Base-by-base conservation (phyloP, 2,329 filamentous ascomycete genomes). In the Mariannaea sp. region DNA sequence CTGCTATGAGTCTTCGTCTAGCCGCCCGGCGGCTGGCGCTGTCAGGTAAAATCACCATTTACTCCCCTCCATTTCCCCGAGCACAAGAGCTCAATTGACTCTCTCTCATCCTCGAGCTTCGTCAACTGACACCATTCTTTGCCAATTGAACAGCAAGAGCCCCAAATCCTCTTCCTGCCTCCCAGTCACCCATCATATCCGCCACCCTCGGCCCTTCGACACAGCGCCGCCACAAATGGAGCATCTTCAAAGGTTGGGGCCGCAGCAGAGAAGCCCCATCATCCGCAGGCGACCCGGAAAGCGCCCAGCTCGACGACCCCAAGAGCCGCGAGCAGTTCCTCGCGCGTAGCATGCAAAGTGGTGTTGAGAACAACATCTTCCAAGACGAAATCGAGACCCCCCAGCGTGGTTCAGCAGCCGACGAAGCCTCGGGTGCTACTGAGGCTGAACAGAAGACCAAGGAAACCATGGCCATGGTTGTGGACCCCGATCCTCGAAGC, bases 401-500 rank as follows among this genome's bases (percentile, higher is more conserved):
- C 7, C 57, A 32, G 62, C 68, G 54, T 51, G 38, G 35, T 26
- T 32, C 49, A 35, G 33, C 40, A 22, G 12, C 55, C 5, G 59
- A 61, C 9, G 51, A 61, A 17, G 29, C 49, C 36, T 46, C 57
- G 22, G 64, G 53, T 53, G 64, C 73, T 68, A 29, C 65, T 58
- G 61, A 71, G 35, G 61, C 65, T 12, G 75, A 75, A 33, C 66
- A 73, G 38, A 73, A 74, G 60, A 73, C 73, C 20, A 68, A 65
- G 30, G 77, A 78, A 30, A 80, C 80, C 62, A 82, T 89, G 77
- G 80, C 82, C 50, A 77, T 81, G 51, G 81, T 82, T 22, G 74
- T 90, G 40, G 88, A 96, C 70, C 94, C 94, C 5, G 83, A 88
- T 61, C 92, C 92, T 13, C 74, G 80, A 38, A 80, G 80, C 52